Evolutionary conservation across 192 early-diverging fungal species (phyloP).

Genomic region (Rhizophagus prolifer): DNA sequence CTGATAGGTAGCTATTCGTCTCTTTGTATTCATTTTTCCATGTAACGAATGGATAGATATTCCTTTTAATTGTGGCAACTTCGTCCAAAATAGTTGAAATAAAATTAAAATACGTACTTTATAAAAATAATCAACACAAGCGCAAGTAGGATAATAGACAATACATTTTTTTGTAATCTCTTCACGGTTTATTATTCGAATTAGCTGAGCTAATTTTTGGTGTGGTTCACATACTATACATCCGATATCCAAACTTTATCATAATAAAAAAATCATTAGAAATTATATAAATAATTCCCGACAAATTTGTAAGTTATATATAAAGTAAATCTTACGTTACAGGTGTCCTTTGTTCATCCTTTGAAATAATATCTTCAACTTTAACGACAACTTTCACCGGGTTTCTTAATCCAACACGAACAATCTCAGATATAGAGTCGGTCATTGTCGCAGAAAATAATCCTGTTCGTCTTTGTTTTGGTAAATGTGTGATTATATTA

Average conservation of each 20-base stretch:
- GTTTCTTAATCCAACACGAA: slow-evolving; percentile 87
- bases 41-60: slow-evolving; percentile 77
- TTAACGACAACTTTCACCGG: slow-evolving; percentile 88
- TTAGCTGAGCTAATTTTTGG: slow-evolving; percentile 77
- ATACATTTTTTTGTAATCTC: slow-evolving; percentile 77
- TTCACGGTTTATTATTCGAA: slow-evolving; percentile 60
- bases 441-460: slow-evolving; percentile 97
- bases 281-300: slow-evolving; percentile 14
- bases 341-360: slow-evolving; percentile 61
- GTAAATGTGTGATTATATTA: slow-evolving; percentile 76
- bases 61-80: slow-evolving; percentile 46
- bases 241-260: slow-evolving; percentile 59
- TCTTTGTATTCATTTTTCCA: slow-evolving; percentile 90
- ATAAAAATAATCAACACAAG: slow-evolving; percentile 94
- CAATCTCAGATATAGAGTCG: slow-evolving; percentile 79
- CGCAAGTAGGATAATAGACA: slow-evolving; percentile 94
- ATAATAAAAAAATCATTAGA: neutral
- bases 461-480: slow-evolving; percentile 93
- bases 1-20: slow-evolving; percentile 77
- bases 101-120: slow-evolving; percentile 36
- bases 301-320: neutral
- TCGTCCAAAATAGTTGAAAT: slow-evolving; percentile 8
- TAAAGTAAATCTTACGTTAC: slow-evolving; percentile 44
- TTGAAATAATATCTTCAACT: slow-evolving; percentile 64
- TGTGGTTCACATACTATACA: slow-evolving; percentile 79